Conservation (phyloP, 2,329 filamentous ascomycete genomes). For the Cladosporium sp. region DNA sequence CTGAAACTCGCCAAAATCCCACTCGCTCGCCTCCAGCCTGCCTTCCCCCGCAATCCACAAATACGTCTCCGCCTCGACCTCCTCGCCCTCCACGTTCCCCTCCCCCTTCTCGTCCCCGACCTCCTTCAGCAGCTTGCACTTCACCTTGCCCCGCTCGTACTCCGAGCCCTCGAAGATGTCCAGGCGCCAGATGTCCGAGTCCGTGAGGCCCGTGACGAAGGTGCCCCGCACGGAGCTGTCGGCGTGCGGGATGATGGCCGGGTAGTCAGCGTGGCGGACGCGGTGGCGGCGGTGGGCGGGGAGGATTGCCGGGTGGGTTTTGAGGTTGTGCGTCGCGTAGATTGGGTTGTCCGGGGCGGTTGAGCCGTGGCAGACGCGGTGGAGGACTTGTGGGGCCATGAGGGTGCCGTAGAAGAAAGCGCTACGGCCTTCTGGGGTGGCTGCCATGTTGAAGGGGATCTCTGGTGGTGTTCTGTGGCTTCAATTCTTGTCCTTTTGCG, state of each 20-base stretch:
- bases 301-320: conserved; percentile 69
- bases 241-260: conserved; percentile 57
- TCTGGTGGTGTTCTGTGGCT: background rate
- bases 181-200: conserved; percentile 66
- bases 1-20: conserved; percentile 82
- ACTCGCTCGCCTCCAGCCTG: conserved; percentile 65
- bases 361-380: conserved; percentile 70
- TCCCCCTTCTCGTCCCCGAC: conserved; percentile 23
- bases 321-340: conserved; percentile 44
- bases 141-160: conserved; percentile 53
- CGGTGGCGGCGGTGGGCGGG: conserved; percentile 64
- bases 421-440: conserved; percentile 30
- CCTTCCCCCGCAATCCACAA: conserved; percentile 45
- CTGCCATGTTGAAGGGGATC: background rate
- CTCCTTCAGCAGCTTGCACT: conserved; percentile 18
- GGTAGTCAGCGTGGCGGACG: conserved; percentile 69
- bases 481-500: background rate
- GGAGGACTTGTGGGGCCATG: conserved; percentile 84
- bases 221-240: conserved; percentile 61
- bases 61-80: conserved; percentile 42
- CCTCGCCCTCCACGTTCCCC: conserved; percentile 33
- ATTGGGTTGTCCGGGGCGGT: conserved; percentile 46
- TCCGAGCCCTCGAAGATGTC: conserved; percentile 77
- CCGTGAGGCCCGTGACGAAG: conserved; percentile 70
- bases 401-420: conserved; percentile 63